phyloP scores from a whole-genome alignment of 345 rosid genomes.

The Excoecaria cochinchinensis region DNA sequence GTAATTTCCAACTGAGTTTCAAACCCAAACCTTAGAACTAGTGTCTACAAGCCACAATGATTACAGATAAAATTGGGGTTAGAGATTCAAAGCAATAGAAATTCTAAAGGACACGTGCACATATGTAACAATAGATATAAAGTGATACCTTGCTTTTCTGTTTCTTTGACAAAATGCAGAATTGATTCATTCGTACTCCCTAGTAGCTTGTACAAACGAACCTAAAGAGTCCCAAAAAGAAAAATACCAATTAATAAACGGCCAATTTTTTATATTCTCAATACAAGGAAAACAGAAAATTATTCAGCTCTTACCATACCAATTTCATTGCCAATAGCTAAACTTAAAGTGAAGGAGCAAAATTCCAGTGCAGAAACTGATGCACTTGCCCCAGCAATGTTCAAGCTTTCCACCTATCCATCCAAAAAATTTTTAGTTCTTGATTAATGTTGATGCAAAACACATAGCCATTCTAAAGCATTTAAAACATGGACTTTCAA shows the following conservation, averaged over 20 bases:
- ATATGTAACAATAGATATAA: background rate
- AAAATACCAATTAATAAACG: constrained; percentile 25
- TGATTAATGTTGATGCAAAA: constrained; percentile 15
- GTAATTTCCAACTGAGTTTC: background rate
- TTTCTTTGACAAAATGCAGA: constrained; percentile 60
- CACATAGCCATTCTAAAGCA: constrained; percentile 2
- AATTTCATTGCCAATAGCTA: constrained; percentile 37
- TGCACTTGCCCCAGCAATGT: constrained; percentile 14
- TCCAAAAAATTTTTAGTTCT: background rate
- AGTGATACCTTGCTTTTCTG: constrained; percentile 56
- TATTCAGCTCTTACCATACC: constrained; percentile 36
- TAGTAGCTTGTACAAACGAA: constrained; percentile 53
- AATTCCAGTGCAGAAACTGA: constrained; percentile 27
- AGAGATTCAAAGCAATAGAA: background rate
- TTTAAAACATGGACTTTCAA: constrained; percentile 20
- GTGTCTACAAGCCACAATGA: background rate
- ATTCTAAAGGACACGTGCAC: too few relatives aligned
- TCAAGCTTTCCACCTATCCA: constrained; percentile 22
- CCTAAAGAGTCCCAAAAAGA: constrained; percentile 42
- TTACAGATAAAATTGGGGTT: background rate
- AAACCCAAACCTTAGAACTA: background rate
- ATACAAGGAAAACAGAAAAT: constrained; percentile 13
- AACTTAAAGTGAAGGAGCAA: constrained; percentile 22
- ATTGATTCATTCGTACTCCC: constrained; percentile 41
- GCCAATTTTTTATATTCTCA: constrained; percentile 7